Evolutionary conservation across 2,329 filamentous ascomycete genomes (phyloP), one percentile per base, ranked within the genome.

Genomic region (Seiridium cupressi): DNA sequence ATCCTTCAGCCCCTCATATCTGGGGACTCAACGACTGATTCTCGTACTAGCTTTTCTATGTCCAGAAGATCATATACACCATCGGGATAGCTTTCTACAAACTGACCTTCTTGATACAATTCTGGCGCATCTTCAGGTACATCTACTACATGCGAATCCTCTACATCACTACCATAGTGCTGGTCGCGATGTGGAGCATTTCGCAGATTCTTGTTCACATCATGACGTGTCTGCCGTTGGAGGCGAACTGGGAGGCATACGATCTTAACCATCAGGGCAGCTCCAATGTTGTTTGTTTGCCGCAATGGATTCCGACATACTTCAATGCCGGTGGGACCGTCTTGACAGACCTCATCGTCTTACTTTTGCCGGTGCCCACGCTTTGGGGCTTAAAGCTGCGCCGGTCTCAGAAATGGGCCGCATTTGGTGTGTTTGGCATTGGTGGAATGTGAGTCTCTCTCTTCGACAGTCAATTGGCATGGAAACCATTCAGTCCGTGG

Each of bases 21-120:
- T 26, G 18, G 18, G 18, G 18, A 26, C 18, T 26, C 18, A 26
- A 26, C 18, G 18, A 53, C 34, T 38, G 38, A 42, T 35, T 38
- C 10, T 36, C 11, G 5, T 6, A 1, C 5, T 46, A 57, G 55
- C 55, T 57, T 10, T 57, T 47, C 55, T 57, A 47, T 34, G 44
- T 48, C 32, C 18, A 31, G 31, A 35, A 57, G 26, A 57, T 57
- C 26, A 26, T 48, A 26, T 57, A 57, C 34, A 57, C 38, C 44
- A 18, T 57, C 8, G 55, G 42, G 6, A n/a, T 57, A 13, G 34
- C 44, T 31, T 57, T 57, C 18, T 47, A 47, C 13, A 57, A 57
- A 48, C 26, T 57, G 42, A 57, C 55, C 8, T 57, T 57, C 34
- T 44, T 57, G 42, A 44, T 57, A n/a, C 55, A 57, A 47, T 57